Percentiles rank a stretch among this genome's conserved stretches.
These are phyloP conservation scores for Aspergillus neotritici DNA, from an alignment of 2,329 filamentous ascomycete genomes.

Conservation along the genomic window DNA sequence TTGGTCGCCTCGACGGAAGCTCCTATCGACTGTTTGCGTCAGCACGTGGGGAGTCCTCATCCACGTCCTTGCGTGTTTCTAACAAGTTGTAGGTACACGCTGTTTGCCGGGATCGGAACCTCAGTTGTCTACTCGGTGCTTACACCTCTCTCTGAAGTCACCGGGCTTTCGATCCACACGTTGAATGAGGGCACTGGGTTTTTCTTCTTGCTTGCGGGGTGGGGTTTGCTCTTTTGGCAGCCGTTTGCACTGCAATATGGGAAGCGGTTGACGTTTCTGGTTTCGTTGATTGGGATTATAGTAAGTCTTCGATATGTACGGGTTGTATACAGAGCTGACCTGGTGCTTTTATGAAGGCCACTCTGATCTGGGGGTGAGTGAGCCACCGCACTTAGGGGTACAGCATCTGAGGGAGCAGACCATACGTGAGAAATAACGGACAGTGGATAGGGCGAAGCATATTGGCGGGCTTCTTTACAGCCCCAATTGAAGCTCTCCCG, in stretches of 20 bases:
- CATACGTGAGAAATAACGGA: slow-evolving; percentile 27
- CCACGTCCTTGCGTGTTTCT: not conserved
- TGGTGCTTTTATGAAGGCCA: slow-evolving; percentile 13
- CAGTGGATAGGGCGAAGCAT: slow-evolving; percentile 39
- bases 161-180: slow-evolving; percentile 29
- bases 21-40: slow-evolving; percentile 38
- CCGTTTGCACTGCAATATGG: slow-evolving; percentile 44
- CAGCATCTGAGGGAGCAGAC: slow-evolving; percentile 16
- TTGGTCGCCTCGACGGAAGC: slow-evolving; percentile 41
- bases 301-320: slow-evolving; percentile 13
- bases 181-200: slow-evolving; percentile 38
- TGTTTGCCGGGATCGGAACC: slow-evolving; percentile 33
- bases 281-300: slow-evolving; percentile 29
- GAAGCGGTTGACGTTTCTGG: slow-evolving; percentile 31
- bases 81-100: slow-evolving; percentile 29
- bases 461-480: slow-evolving; percentile 35
- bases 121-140: slow-evolving; percentile 39
- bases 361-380: slow-evolving; percentile 30
- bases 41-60: slow-evolving; percentile 30
- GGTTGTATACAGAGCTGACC: not conserved
- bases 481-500: slow-evolving; percentile 39
- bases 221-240: slow-evolving; percentile 45
- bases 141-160: slow-evolving; percentile 31
- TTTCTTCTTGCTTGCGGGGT: slow-evolving; percentile 41
- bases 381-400: not conserved